Evolutionary conservation across 2,329 filamentous ascomycete genomes (phyloP).

Genomic region (Penicillium sp.): DNA sequence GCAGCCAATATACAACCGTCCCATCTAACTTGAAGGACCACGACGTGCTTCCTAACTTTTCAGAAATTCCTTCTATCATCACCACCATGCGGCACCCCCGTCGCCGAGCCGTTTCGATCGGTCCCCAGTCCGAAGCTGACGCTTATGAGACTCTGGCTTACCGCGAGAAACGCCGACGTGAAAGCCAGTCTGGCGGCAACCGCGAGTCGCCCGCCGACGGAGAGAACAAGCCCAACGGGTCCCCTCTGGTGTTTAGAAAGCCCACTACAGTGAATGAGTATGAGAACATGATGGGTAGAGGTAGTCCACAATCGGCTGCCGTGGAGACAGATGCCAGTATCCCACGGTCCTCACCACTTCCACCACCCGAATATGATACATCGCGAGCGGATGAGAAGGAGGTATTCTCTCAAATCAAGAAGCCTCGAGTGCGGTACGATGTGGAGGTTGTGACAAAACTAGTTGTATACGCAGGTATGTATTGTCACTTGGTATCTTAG

Average conservation of each 20-base stretch:
- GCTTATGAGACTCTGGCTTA: conserved; percentile 95
- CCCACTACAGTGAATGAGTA: conserved; percentile 61
- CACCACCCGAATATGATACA: conserved; percentile 32
- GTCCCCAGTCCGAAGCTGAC: conserved; percentile 93
- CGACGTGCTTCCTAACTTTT: conserved; percentile 86
- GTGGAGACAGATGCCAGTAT: conserved; percentile 31
- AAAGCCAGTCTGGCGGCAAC: conserved; percentile 53
- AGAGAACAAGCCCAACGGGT: conserved; percentile 28
- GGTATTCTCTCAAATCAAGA: conserved; percentile 80
- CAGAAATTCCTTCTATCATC: conserved; percentile 78
- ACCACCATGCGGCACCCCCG: conserved; percentile 77
- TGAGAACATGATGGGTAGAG: conserved; percentile 72
- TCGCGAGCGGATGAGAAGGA: conserved; percentile 64
- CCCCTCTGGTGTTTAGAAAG: conserved; percentile 42
- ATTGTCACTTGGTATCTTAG: background rate
- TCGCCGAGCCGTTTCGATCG: conserved; percentile 80
- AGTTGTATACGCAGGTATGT: conserved; percentile 84
- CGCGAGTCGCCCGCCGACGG: conserved; percentile 27
- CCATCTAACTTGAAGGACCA: conserved; percentile 72
- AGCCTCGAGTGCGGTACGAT: conserved; percentile 89
- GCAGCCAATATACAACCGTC: conserved; percentile 75
- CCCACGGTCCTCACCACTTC: conserved; percentile 22
- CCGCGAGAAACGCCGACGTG: conserved; percentile 67
- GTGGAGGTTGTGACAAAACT: conserved; percentile 98
- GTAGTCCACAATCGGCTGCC: conserved; percentile 46